Base-by-base conservation (phyloP, 1,284 basidiomycete species). In the Pseudozyma thailandica region DNA sequence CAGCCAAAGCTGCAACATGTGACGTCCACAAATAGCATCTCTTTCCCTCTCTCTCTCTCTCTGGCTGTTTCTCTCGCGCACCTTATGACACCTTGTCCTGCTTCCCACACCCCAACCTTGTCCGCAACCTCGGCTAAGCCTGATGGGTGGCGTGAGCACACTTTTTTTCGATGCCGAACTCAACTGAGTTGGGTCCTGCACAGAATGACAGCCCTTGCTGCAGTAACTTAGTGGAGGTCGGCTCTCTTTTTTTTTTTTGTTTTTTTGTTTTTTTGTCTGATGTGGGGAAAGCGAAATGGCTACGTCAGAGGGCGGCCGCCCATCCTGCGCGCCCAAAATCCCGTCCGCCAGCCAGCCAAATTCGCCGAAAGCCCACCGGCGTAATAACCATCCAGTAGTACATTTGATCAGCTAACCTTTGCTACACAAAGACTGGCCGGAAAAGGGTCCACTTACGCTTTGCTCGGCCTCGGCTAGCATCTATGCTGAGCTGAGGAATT, bases 221-320 rank as follows among this genome's bases (percentile, higher is more conserved):
- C n/a, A n/a, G n/a, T n/a, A n/a, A n/a, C n/a, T n/a, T n/a, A n/a
- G 39, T 18, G 25, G 25, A 35, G 49, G 55, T 37, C n/a, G n/a
- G n/a, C n/a, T n/a, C n/a, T n/a, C n/a, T n/a, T n/a, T n/a, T n/a
- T n/a, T n/a, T n/a, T n/a, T n/a, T n/a, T n/a, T n/a, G n/a, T n/a
- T n/a, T n/a, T n/a, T n/a, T n/a, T n/a, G 38, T 50, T 31, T 46
- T 30, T 44, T 26, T 28, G 35, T 18, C 33, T 45, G 38, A 23
- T 60, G 50, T 46, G 45, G 56, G 57, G 50, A 44, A 45, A 37
- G 6, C 2, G 15, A 16, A 12, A 23, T 8, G 46, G 50, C 50
- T 60, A 60, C 57, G 57, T 60, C 57, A 55, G 50, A 46, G 42
- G 37, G n/a, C n/a, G n/a, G n/a, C n/a, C n/a, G n/a, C n/a, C n/a